phyloP scores from a whole-genome alignment of 441 rosid species.

The Geranium incanum region DNA sequence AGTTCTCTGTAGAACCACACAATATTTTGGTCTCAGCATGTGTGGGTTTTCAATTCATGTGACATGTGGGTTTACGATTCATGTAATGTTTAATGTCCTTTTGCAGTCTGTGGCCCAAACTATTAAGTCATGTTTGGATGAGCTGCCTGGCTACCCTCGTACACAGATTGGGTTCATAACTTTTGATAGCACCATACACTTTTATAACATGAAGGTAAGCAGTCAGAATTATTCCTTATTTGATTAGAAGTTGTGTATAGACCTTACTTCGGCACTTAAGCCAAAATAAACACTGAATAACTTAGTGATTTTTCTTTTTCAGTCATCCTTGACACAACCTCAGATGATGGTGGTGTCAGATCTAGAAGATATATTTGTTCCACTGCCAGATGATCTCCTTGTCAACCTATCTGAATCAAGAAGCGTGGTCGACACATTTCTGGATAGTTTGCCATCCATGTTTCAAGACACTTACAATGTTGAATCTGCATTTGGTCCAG shows the following conservation, averaged over 20 bases:
- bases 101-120: constrained; percentile 86
- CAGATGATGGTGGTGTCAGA: constrained; percentile 99
- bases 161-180: constrained; percentile 98
- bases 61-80: neutral
- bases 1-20: neutral
- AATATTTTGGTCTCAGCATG: neutral
- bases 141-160: constrained; percentile 90
- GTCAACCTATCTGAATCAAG: constrained; percentile 97
- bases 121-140: constrained; percentile 87
- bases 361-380: constrained; percentile 86
- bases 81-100: constrained; percentile 10
- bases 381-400: constrained; percentile 95
- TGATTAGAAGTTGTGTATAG: constrained; percentile 15
- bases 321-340: constrained; percentile 96
- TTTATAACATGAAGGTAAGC: constrained; percentile 95
- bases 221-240: constrained; percentile 12
- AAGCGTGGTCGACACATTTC: constrained; percentile 78
- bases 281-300: constrained; percentile 12
- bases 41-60: neutral
- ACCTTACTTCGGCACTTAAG: constrained; percentile 2
- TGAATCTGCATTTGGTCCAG: constrained; percentile 98
- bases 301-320: constrained; percentile 34
- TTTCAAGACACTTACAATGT: constrained; percentile 80
- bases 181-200: constrained; percentile 93
- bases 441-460: constrained; percentile 92